Percentiles rank a stretch among this genome's conserved stretches.
phyloP scores from a whole-genome alignment of 129 eudicot species.

The Tagetes patula region DNA sequence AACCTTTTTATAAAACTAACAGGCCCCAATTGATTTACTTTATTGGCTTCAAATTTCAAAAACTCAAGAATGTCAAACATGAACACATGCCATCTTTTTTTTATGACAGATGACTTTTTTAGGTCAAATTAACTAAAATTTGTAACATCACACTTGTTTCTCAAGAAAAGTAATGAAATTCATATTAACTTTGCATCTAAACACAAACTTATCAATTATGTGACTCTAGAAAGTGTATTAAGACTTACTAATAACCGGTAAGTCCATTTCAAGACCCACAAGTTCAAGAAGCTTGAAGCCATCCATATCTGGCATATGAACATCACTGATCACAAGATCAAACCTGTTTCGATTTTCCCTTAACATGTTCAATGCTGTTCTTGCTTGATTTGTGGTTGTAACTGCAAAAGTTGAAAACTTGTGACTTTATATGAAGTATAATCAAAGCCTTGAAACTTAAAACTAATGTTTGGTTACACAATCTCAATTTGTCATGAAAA shows the following conservation, averaged over 20 bases:
- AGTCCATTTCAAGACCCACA: slow-evolving; percentile 91
- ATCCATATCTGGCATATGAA: slow-evolving; percentile 97
- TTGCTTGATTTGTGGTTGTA: slow-evolving; percentile 65
- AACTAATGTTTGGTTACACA: slow-evolving; percentile 12
- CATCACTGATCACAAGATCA: slow-evolving; percentile 87
- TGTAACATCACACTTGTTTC: slow-evolving; percentile 9
- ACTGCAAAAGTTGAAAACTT: slow-evolving; percentile 43
- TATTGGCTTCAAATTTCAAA: too few species aligned
- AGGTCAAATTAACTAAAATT: slow-evolving; percentile 15
- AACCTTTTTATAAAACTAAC: too few species aligned
- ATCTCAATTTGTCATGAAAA: not conserved
- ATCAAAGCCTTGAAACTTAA: slow-evolving; percentile 11
- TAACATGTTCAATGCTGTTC: slow-evolving; percentile 66
- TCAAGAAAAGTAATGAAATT: not conserved
- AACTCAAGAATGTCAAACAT: not conserved
- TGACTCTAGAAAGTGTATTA: slow-evolving; percentile 8
- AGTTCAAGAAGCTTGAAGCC: slow-evolving; percentile 92
- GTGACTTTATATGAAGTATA: not conserved
- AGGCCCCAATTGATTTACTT: too few species aligned
- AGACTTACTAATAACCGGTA: slow-evolving; percentile 82
- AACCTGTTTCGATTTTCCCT: slow-evolving; percentile 75
- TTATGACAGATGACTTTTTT: not conserved
- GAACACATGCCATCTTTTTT: slow-evolving; percentile 6
- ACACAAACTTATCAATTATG: not conserved
- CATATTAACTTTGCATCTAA: not conserved